phyloP scores from a whole-genome alignment of 1,139 yeast genomes.

The Scheffersomyces lignicola region DNA sequence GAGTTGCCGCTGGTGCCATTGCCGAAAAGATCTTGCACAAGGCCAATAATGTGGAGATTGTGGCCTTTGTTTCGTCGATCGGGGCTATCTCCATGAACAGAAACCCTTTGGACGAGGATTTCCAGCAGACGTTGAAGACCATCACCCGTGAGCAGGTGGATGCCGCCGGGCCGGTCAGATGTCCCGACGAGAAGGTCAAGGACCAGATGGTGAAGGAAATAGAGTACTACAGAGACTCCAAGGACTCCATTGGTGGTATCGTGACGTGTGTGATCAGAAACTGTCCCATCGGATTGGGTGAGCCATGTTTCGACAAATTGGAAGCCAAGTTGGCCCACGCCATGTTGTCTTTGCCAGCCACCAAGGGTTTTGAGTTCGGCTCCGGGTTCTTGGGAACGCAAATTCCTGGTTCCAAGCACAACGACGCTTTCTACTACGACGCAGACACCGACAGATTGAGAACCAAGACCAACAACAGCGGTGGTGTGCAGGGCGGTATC shows the following conservation, averaged over 20 bases:
- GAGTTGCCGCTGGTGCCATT: constrained; percentile 98
- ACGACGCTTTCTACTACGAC: constrained; percentile 75
- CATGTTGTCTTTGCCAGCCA: constrained; percentile 95
- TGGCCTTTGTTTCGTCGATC: constrained; percentile 91
- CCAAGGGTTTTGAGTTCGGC: constrained; percentile 97
- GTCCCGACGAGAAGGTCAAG: constrained; percentile 77
- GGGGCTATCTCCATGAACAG: constrained; percentile 79
- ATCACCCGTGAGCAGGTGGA: constrained; percentile 90
- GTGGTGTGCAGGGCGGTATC: constrained; percentile 98
- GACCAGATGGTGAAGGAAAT: constrained; percentile 84
- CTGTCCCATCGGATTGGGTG: constrained; percentile 92
- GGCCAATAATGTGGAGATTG: constrained; percentile 86
- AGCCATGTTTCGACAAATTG: constrained; percentile 94
- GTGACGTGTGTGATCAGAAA: constrained; percentile 97
- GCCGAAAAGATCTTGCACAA: constrained; percentile 86
- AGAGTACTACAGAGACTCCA: constrained; percentile 79
- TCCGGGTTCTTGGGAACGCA: constrained; percentile 90
- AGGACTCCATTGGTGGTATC: constrained; percentile 96
- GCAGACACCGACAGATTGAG: constrained; percentile 59
- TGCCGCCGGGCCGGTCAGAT: constrained; percentile 84
- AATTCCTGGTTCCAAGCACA: constrained; percentile 91
- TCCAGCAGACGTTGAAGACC: constrained; percentile 64
- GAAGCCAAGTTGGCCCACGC: constrained; percentile 97
- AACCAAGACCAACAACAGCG: constrained; percentile 88
- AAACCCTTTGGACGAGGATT: constrained; percentile 62